Conservation (phyloP, 1,284 basidiomycete species). For the Austropuccinia psidii region DNA sequence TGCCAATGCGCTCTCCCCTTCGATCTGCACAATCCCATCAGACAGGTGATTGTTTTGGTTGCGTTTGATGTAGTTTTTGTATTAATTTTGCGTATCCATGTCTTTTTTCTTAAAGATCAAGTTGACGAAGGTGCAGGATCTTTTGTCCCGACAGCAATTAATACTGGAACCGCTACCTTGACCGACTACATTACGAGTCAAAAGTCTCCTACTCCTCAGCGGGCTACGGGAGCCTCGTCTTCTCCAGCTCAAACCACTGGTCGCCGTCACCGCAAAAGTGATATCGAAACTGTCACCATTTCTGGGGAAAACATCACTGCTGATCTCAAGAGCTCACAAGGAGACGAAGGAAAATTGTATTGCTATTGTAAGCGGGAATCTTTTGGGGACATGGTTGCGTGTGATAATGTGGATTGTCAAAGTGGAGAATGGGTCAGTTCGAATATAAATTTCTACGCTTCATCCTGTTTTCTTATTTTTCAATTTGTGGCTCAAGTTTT, state of each 20-base stretch:
- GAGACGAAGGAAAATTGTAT: not conserved
- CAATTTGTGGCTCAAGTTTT: too few relatives aligned
- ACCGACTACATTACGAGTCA: not conserved
- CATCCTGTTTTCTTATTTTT: too few relatives aligned
- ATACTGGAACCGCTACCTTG: not conserved
- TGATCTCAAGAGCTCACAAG: not conserved
- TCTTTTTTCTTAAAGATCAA: too few relatives aligned
- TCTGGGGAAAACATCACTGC: not conserved
- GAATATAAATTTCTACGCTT: too few relatives aligned
- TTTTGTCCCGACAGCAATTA: not conserved
- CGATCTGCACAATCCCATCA: too few relatives aligned
- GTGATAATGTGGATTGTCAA: slow-evolving; percentile 33
- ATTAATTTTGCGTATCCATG: not conserved
- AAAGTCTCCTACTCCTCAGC: not conserved
- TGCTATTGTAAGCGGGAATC: slow-evolving; percentile 23
- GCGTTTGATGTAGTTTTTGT: not conserved
- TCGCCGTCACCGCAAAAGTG: not conserved
- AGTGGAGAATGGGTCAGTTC: slow-evolving; percentile 34
- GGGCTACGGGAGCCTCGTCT: not conserved
- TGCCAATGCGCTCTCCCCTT: too few relatives aligned
- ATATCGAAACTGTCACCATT: not conserved
- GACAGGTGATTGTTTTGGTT: too few relatives aligned
- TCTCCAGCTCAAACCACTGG: not conserved
- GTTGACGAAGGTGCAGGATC: not conserved
- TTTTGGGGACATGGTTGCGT: slow-evolving; percentile 23